Evolutionary conservation across 2,329 filamentous ascomycete genomes (phyloP), one percentile per base, ranked within the genome.

Genomic region (Penicillium sclerotigenum): DNA sequence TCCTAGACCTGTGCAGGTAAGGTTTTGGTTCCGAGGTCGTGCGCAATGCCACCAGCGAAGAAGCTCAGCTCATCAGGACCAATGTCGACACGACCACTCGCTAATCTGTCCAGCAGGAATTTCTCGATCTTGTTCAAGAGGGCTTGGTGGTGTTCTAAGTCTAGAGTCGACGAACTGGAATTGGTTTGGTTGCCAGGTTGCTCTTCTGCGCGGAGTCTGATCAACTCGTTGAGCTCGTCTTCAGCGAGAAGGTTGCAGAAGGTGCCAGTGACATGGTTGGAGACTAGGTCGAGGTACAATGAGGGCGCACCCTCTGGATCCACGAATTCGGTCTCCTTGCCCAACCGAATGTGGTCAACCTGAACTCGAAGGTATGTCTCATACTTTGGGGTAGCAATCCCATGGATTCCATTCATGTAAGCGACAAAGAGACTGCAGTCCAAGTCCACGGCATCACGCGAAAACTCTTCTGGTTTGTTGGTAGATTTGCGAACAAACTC

Each of bases 371-470:
- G 65, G 36, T 69, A 68, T 2, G 62, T 52, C 51, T 68, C 69
- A 57, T 75, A 76, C 42, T 68, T 64, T n/a, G 63, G 59, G 28
- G 69, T 64, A 16, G 66, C 58, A 34, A 73, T 68, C 2, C 70
- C 73, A 33, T 71, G 70, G n/a, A 77, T 72, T 16, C 73, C 74
- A 47, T 76, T 76, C 62, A 77, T 73, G 59, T 74, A 75, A 11
- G 74, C 75, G 24, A 70, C 61, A 49, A 77, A 75, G 6, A 75
- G 62, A 28, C 68, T 65, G 40, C 70, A 71, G 53, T 77, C 75
- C 22, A 75, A 59, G 26, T 75, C 73, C 18, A 76, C 54, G 31
- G 68, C 64, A 52, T 77, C 75, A 28, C 61, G 65, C 7, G 71
- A 61, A 56, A 74, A 70, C 41, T 76, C 72, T 24, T 74, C 72